Evolutionary conservation across 2,329 filamentous ascomycete genomes (phyloP).

Genomic region (Colletotrichum theobromicola): DNA sequence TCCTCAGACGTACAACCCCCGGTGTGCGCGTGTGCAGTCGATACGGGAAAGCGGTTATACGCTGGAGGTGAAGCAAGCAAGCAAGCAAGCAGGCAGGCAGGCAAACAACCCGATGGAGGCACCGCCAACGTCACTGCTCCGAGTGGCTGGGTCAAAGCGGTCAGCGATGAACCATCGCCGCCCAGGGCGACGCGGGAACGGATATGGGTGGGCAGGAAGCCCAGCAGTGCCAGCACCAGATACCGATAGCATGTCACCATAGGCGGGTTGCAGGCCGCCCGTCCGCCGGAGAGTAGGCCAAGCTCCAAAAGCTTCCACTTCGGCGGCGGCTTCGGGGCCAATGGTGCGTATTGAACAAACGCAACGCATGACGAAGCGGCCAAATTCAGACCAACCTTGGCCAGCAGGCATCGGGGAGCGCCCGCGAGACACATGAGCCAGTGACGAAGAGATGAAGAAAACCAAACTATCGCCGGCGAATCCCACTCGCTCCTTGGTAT

Average conservation of each 20-base stretch:
- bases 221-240: neutral
- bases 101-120: neutral
- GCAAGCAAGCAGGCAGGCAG: neutral
- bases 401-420: neutral
- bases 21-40: neutral
- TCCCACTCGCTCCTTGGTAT: neutral
- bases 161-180: neutral
- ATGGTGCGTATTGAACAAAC: neutral
- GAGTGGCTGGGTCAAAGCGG: neutral
- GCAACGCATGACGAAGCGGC: neutral
- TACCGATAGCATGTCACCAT: neutral
- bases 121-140: neutral
- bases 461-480: neutral
- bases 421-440: neutral
- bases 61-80: neutral
- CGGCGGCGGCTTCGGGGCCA: slow-evolving; percentile 6
- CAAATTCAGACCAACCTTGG: neutral
- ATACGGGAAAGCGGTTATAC: neutral
- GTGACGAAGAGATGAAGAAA: neutral
- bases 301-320: neutral
- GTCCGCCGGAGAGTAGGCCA: neutral
- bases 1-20: neutral
- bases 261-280: neutral
- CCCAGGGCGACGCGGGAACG: neutral
- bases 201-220: neutral